Evolutionary conservation across 805 yeast species (phyloP), one percentile per base, ranked within the genome.

Genomic region (Yarrowia porcina): DNA sequence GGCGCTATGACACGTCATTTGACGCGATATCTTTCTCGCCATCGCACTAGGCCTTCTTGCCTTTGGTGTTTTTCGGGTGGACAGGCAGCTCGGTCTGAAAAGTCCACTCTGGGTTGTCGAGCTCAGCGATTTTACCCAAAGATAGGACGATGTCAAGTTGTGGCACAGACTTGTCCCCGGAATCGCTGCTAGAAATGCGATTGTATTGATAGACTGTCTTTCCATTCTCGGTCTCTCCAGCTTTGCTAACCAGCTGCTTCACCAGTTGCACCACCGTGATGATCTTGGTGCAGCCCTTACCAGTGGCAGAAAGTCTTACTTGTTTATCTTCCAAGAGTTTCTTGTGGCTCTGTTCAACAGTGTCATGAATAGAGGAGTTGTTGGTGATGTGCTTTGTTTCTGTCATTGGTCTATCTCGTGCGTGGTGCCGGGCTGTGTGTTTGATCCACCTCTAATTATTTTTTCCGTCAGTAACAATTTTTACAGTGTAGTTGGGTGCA

Each of bases 211-310:
- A 64, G 15, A 67, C 21, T 6, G 44, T 62, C 10, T 32, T 27
- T 12, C 42, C 36, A 18, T 54, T 36, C 3, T 38, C 36, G 6
- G 18, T 9, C 12, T 44, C 63, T n/a, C 44, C 62, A 7, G 13
- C 21, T 17, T 50, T 38, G 33, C 35, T 33, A 30, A 61, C 32
- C 45, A 61, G 20, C 52, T 59, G 63, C 63, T 69, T 69, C 21
- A 64, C 66, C 23, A 54, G 57, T 45, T 69, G 70, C 3, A 63
- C 69, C 1, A 68, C 66, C 7, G 71, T 64, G 18, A 68, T 63
- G 41, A 65, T 47, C 60, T 69, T 69, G 65, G 68, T 68, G 39
- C 66, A 65, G 12, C 66, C 42, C 17, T 52, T 49, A 15, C 42
- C 56, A 17, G 54, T 30, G 52, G 63, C 63, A 3, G 61, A 18